These are phyloP conservation scores for Trametes coccinea DNA, from an alignment of 768 basidiomycete species.

Conservation along the genomic window DNA sequence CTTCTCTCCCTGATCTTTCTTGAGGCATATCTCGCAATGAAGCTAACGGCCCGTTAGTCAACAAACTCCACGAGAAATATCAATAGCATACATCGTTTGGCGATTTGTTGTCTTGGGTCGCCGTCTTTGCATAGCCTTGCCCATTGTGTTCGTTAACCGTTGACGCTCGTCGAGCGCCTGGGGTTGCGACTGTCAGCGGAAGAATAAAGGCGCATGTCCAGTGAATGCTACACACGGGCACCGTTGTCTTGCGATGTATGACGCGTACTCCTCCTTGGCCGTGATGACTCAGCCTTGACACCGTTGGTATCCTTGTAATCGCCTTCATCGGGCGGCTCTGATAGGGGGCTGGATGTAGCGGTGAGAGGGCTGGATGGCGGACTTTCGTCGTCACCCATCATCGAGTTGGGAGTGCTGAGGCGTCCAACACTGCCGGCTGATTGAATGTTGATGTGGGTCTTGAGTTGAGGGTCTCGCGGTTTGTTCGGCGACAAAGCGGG, in stretches of 20 bases:
- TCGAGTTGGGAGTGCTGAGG: slow-evolving; percentile 10
- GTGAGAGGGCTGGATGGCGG: slow-evolving; percentile 76
- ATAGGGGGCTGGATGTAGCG: slow-evolving; percentile 74
- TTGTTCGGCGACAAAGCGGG: slow-evolving; percentile 46
- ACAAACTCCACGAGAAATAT: neutral
- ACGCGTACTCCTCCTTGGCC: slow-evolving; percentile 54
- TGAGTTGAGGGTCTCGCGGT: slow-evolving; percentile 51
- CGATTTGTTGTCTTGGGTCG: slow-evolving; percentile 4
- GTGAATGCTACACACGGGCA: slow-evolving; percentile 24
- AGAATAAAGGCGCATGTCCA: slow-evolving; percentile 1
- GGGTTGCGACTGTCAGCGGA: neutral
- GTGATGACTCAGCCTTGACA: slow-evolving; percentile 33
- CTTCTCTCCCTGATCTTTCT: slow-evolving; percentile 83
- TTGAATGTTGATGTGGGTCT: slow-evolving; percentile 54
- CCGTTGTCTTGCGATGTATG: slow-evolving; percentile 52
- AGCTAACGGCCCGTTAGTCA: slow-evolving; percentile 42
- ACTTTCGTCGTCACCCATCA: slow-evolving; percentile 46
- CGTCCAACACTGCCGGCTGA: slow-evolving; percentile 42
- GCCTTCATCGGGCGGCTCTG: slow-evolving; percentile 78
- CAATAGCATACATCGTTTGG: slow-evolving; percentile 19
- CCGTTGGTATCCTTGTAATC: slow-evolving; percentile 60
- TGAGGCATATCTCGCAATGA: slow-evolving; percentile 92
- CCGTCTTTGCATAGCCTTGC: neutral
- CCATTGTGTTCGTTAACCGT: slow-evolving; percentile 3
- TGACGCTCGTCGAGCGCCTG: slow-evolving; percentile 19